A percentile compares a stretch with the other conserved stretches of the same genome.
These are phyloP conservation scores for Myriosclerotinia curreyana DNA, from an alignment of 2,329 filamentous ascomycete species.

Conservation along the genomic window DNA sequence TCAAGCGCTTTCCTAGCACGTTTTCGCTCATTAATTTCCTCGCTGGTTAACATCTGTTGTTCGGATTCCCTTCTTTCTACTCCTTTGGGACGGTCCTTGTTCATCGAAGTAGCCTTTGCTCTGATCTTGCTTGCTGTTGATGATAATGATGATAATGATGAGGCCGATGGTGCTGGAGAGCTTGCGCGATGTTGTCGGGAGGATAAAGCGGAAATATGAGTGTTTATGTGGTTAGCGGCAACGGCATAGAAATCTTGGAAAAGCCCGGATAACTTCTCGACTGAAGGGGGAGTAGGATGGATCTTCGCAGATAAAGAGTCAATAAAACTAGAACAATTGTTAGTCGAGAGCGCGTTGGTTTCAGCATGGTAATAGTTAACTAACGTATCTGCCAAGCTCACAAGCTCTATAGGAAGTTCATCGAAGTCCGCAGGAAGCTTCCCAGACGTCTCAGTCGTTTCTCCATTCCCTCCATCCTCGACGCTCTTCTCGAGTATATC, in stretches of 20 bases:
- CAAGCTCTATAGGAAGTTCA: constrained; percentile 88
- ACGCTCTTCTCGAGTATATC: constrained; percentile 43
- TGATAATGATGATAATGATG: constrained; percentile 55
- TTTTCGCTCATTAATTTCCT: constrained; percentile 78
- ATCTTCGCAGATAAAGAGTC: constrained; percentile 85
- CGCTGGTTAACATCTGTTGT: constrained; percentile 87
- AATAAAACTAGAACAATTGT: constrained; percentile 64
- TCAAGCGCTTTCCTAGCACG: constrained; percentile 75
- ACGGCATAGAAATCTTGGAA: constrained; percentile 93
- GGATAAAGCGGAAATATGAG: constrained; percentile 78
- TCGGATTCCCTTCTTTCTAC: constrained; percentile 44
- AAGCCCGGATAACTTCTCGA: constrained; percentile 76
- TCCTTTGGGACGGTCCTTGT: constrained; percentile 50
- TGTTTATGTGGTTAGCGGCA: constrained; percentile 77
- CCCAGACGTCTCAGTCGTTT: constrained; percentile 23
- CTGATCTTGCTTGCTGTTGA: constrained; percentile 57
- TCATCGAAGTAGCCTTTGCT: constrained; percentile 53
- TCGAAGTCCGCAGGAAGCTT: constrained; percentile 59
- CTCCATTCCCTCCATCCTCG: constrained; percentile 38
- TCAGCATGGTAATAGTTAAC: neutral
- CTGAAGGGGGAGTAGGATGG: constrained; percentile 76
- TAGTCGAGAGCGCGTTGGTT: neutral
- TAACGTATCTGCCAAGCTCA: constrained; percentile 84
- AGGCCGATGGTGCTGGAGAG: constrained; percentile 53
- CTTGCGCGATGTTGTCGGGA: constrained; percentile 69